Evolutionary conservation across 2,329 filamentous ascomycete genomes (phyloP), one percentile per base, ranked within the genome.

Genomic region (Neofusicoccum cordaticola): DNA sequence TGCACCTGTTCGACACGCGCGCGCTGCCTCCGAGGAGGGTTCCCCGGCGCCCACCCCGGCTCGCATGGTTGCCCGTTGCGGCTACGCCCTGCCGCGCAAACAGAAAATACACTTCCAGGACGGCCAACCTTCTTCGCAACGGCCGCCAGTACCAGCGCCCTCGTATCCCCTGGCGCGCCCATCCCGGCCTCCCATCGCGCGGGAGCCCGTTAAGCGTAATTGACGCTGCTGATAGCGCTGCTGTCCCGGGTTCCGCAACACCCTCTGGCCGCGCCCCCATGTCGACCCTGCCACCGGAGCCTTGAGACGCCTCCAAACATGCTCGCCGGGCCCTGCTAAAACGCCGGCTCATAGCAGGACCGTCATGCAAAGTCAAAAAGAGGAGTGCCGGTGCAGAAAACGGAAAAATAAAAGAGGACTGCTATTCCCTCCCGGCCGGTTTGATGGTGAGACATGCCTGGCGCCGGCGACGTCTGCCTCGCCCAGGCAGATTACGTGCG

Each of bases 401-500:
- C 56, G 56, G 56, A 60, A 60, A 60, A 60, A 60, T 60, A 60
- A 60, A 60, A 47, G 56, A 58, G 22, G 12, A 34, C n/a, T 58
- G 53, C 41, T 58, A 45, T 45, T n/a, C 52, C 52, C 19, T 56
- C 52, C 52, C 44, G 52, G 37, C 37, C 41, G 22, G 53, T 58
- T 58, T 58, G 39, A 47, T 37, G 56, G 41, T 60, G 56, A 60
- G 56, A 60, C 56, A 60, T 35, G 53, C 39, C 52, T 22, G 52
- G 45, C 45, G 17, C n/a, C 42, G 42, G 7, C 17, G 35, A 41
- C 19, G 22, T 58, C 53, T 42, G 51, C 51, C 51, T 56, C 37
- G 51, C 51, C 45, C 31, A 22, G 31, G 17, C 39, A 35, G 56
- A 60, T 60, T 60, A 60, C 56, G 56, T 60, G 56, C 56, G 56